Evolutionary conservation across 768 basidiomycete species (phyloP).

Genomic region (Suillus luteus): DNA sequence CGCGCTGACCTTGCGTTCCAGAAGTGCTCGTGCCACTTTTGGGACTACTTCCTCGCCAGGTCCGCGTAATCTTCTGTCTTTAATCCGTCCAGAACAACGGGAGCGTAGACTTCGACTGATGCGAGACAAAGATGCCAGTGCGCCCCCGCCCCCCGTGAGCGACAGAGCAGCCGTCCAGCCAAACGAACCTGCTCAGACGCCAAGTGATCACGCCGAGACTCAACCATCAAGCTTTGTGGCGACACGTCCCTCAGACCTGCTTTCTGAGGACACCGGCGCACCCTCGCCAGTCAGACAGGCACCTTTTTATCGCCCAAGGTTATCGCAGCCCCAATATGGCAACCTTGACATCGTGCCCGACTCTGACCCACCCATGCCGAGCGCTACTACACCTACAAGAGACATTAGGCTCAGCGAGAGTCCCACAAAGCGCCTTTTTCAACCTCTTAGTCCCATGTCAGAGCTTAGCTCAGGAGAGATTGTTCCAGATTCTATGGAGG

Average conservation of each 20-base stretch:
- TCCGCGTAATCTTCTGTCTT: not conserved
- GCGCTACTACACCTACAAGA: conserved; percentile 15
- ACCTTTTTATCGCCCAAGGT: not conserved
- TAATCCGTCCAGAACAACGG: conserved; percentile 9
- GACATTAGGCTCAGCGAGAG: conserved; percentile 10
- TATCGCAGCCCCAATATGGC: conserved; percentile 14
- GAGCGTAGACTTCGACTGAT: not conserved
- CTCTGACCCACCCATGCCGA: conserved; percentile 52
- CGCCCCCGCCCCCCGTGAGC: not conserved
- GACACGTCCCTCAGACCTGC: conserved; percentile 17
- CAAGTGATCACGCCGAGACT: conserved; percentile 15
- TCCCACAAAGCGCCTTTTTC: conserved; percentile 21
- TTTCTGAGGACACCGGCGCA: not conserved
- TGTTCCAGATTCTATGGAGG: conserved; percentile 30
- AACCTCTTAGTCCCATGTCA: conserved; percentile 27
- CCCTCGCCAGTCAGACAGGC: not conserved
- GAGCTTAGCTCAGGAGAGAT: conserved; percentile 28
- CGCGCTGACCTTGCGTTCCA: not conserved
- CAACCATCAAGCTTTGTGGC: conserved; percentile 25
- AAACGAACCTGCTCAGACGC: conserved; percentile 15
- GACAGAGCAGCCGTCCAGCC: not conserved
- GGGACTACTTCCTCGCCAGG: conserved; percentile 1
- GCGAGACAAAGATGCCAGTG: not conserved
- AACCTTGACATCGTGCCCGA: conserved; percentile 62
- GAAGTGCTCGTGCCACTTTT: conserved; percentile 3